A percentile compares a stretch with the other conserved stretches of the same genome.
phyloP scores from a whole-genome alignment of 1,284 basidiomycete species.

The Cryptococcus sp. region DNA sequence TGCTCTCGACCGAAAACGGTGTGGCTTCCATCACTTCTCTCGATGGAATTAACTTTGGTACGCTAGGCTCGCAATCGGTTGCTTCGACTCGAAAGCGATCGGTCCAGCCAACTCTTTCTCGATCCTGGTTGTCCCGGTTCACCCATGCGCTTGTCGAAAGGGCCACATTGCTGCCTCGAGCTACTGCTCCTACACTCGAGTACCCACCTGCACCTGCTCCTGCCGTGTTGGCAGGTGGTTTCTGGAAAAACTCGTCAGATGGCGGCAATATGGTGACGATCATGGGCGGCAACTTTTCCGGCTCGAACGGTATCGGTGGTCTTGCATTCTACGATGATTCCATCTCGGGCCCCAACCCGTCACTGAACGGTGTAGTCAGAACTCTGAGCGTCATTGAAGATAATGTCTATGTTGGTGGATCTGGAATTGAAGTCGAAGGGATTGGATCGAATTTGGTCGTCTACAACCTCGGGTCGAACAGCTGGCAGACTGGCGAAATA shows the following conservation, averaged over 20 bases:
- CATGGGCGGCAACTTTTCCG: conserved; percentile 81
- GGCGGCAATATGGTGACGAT: conserved; percentile 60
- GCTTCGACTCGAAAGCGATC: conserved; percentile 33
- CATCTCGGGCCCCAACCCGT: conserved; percentile 56
- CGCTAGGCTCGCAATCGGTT: conserved; percentile 15
- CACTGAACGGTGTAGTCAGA: conserved; percentile 63
- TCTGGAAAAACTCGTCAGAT: conserved; percentile 78
- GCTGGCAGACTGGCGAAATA: conserved; percentile 59
- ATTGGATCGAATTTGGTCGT: conserved; percentile 63
- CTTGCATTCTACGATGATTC: conserved; percentile 70
- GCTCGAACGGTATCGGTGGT: conserved; percentile 49
- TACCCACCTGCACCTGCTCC: conserved; percentile 61
- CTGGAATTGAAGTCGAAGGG: conserved; percentile 44
- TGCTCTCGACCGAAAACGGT: conserved; percentile 43
- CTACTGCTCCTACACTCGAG: conserved; percentile 47
- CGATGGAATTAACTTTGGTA: conserved; percentile 29
- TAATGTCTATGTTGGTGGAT: conserved; percentile 71
- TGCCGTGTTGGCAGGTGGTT: conserved; percentile 77
- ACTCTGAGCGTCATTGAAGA: conserved; percentile 62
- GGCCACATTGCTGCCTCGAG: conserved; percentile 49
- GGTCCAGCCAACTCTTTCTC: conserved; percentile 55
- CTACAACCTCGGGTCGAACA: conserved; percentile 63
- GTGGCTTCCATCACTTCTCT: conserved; percentile 26
- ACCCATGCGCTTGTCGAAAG: conserved; percentile 15
- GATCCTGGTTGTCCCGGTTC: conserved; percentile 31